Conservation (phyloP, 164 flowering plant genomes). For the Macadamia integrifolia region DNA sequence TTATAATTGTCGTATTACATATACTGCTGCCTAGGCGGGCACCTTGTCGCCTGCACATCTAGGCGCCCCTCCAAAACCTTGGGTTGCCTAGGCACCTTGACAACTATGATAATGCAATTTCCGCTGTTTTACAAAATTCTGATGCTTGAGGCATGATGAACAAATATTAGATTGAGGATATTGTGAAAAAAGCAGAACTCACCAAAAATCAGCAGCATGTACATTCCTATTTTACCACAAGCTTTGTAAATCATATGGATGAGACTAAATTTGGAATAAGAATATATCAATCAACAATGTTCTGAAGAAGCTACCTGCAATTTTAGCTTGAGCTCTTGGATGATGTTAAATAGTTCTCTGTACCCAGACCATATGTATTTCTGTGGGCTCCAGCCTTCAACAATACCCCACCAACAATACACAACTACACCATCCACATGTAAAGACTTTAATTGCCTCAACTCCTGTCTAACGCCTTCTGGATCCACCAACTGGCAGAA, state of each 20-base stretch:
- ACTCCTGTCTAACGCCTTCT: slow-evolving; percentile 52
- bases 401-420: slow-evolving; percentile 91
- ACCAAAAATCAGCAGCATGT: slow-evolving; percentile 1
- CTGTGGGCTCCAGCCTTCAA: slow-evolving; percentile 77
- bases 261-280: not conserved
- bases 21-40: too few species aligned
- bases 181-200: not conserved
- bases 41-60: too few species aligned
- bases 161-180: not conserved
- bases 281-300: not conserved
- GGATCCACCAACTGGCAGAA: slow-evolving; percentile 75
- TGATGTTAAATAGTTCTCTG: slow-evolving; percentile 57
- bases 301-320: slow-evolving; percentile 44
- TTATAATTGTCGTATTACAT: too few species aligned
- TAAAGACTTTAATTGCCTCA: slow-evolving; percentile 59
- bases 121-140: too few species aligned
- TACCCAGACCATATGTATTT: slow-evolving; percentile 85
- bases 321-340: slow-evolving; percentile 58
- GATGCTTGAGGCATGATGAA: not conserved
- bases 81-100: too few species aligned
- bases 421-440: slow-evolving; percentile 80
- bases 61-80: too few species aligned
- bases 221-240: not conserved
- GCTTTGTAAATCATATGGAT: not conserved
- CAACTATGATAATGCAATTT: too few species aligned